phyloP scores from a whole-genome alignment of 306 rosid genomes.

The Luffa acutangula region DNA sequence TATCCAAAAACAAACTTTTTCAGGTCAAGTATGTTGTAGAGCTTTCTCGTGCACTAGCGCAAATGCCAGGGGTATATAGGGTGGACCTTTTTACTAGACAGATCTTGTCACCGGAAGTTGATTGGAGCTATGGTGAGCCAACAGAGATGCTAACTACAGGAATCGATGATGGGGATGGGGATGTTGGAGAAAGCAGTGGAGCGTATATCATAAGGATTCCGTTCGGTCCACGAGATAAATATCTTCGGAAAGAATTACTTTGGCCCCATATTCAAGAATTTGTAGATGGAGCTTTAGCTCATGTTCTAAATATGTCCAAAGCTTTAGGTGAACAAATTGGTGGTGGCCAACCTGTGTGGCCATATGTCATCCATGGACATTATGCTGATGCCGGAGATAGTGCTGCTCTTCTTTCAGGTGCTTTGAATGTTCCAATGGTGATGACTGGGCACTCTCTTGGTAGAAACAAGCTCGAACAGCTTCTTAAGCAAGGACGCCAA shows the following conservation, averaged over 20 bases:
- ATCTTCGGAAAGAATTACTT: conserved; percentile 67
- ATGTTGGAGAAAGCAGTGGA: conserved; percentile 78
- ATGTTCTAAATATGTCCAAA: conserved; percentile 85
- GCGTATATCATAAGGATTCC: conserved; percentile 82
- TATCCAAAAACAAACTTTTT: not conserved
- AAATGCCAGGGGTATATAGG: conserved; percentile 84
- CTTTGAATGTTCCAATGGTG: conserved; percentile 87
- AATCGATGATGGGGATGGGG: conserved; percentile 45
- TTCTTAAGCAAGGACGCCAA: conserved; percentile 84
- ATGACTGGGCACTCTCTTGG: conserved; percentile 89
- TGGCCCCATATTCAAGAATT: conserved; percentile 89
- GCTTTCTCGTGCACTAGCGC: conserved; percentile 79
- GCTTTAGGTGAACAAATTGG: conserved; percentile 83
- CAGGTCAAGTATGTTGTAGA: conserved; percentile 89
- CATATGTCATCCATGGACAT: conserved; percentile 86
- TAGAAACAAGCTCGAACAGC: conserved; percentile 86
- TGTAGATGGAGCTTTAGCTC: conserved; percentile 86
- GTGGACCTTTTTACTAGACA: conserved; percentile 87
- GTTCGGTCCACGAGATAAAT: conserved; percentile 79
- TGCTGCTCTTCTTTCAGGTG: conserved; percentile 89
- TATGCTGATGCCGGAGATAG: conserved; percentile 92
- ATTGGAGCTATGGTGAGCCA: conserved; percentile 95
- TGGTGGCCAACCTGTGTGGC: conserved; percentile 79
- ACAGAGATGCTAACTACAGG: conserved; percentile 72
- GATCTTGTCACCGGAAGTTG: conserved; percentile 66